Evolutionary conservation across 169 alveolate species (phyloP).

Genomic region (Cryptosporidium ubiquitum): DNA sequence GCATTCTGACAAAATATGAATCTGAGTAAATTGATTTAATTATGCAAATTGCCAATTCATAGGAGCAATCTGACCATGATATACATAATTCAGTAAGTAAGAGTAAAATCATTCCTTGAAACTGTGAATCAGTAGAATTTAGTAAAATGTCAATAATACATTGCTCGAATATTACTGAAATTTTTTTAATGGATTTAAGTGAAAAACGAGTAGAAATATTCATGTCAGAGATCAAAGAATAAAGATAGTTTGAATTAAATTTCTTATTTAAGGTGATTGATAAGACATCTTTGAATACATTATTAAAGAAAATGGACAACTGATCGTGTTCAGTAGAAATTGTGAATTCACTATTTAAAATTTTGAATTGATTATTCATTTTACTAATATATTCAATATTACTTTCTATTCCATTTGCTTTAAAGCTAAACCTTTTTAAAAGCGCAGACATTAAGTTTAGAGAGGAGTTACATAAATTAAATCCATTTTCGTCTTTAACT

Average conservation of each 20-base stretch:
- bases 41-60: conserved; percentile 21
- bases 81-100: conserved; percentile 50
- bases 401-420: conserved; percentile 10
- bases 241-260: not conserved
- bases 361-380: not conserved
- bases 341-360: not conserved
- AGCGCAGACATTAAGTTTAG: conserved; percentile 57
- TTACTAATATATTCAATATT: not conserved
- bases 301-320: not conserved
- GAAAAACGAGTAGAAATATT: conserved; percentile 6
- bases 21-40: conserved; percentile 26
- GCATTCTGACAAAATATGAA: conserved; percentile 29
- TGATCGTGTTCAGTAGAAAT: not conserved
- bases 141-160: conserved; percentile 16
- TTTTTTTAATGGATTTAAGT: conserved; percentile 8
- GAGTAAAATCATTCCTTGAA: conserved; percentile 53
- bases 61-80: conserved; percentile 46
- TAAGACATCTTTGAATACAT: not conserved
- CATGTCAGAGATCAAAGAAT: not conserved
- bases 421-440: conserved; percentile 22
- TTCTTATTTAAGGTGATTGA: not conserved
- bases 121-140: conserved; percentile 25
- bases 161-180: not conserved
- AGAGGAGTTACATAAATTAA: conserved; percentile 35
- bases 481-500: conserved; percentile 3